Evolutionary conservation across 2,329 filamentous ascomycete species (phyloP).

Genomic region (Pestalotiopsis fici): DNA sequence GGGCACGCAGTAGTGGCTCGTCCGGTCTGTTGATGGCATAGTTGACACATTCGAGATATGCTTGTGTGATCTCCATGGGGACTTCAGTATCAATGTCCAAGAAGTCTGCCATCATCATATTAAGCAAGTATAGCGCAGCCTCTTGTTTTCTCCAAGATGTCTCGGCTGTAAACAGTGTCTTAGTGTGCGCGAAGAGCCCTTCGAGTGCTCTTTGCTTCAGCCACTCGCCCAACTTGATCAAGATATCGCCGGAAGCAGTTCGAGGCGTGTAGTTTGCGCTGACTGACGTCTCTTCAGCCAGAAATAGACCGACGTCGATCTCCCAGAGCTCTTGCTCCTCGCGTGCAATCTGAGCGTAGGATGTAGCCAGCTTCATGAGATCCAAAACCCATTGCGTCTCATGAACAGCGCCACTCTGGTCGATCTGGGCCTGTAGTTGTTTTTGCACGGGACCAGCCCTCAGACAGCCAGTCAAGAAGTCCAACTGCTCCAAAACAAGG

Average conservation of each 20-base stretch:
- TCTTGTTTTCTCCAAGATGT: slow-evolving; percentile 68
- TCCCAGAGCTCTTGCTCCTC: slow-evolving; percentile 97
- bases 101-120: slow-evolving; percentile 82
- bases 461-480: slow-evolving; percentile 90
- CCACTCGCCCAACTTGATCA: slow-evolving; percentile 94
- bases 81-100: slow-evolving; percentile 74
- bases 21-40: slow-evolving; percentile 70
- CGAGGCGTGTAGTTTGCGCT: slow-evolving; percentile 95
- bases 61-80: slow-evolving; percentile 66
- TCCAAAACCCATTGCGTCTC: slow-evolving; percentile 81
- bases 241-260: slow-evolving; percentile 86
- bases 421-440: slow-evolving; percentile 11
- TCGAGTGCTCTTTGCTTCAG: slow-evolving; percentile 74
- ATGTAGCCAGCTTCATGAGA: slow-evolving; percentile 81
- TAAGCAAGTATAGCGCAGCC: slow-evolving; percentile 81
- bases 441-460: slow-evolving; percentile 63
- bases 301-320: slow-evolving; percentile 91
- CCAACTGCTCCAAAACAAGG: slow-evolving; percentile 88
- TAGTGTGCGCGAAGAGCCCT: slow-evolving; percentile 76
- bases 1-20: slow-evolving; percentile 77
- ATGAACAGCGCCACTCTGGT: slow-evolving; percentile 56
- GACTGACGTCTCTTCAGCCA: slow-evolving; percentile 92
- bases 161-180: slow-evolving; percentile 67
- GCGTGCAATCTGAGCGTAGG: slow-evolving; percentile 85
- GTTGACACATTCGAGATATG: slow-evolving; percentile 79